phyloP scores from a whole-genome alignment of 2,329 filamentous ascomycete species.

The Microsporum audouinii region DNA sequence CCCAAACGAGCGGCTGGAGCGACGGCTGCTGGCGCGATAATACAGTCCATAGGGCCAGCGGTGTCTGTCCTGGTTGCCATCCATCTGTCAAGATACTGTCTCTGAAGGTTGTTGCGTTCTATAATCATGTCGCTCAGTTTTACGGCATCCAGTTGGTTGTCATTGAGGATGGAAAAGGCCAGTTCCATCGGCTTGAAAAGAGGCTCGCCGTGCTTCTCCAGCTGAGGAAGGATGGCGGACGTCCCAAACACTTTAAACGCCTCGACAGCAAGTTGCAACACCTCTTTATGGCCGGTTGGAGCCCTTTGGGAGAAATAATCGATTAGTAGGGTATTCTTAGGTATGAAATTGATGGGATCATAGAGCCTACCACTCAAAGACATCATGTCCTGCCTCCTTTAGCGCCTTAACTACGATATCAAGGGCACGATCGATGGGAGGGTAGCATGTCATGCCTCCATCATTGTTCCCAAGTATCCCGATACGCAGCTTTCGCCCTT shows the following conservation, averaged over 20 bases:
- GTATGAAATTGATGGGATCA: neutral
- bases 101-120: constrained; percentile 19
- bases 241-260: constrained; percentile 26
- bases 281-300: constrained; percentile 24
- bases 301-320: constrained; percentile 13
- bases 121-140: constrained; percentile 21
- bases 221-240: constrained; percentile 23
- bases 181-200: constrained; percentile 15
- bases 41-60: constrained; percentile 14
- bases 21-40: constrained; percentile 14
- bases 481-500: constrained; percentile 27
- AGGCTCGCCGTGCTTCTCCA: constrained; percentile 20
- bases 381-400: constrained; percentile 28
- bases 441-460: constrained; percentile 27
- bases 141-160: neutral
- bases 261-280: constrained; percentile 18
- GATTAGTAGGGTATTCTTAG: constrained; percentile 4
- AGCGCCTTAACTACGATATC: constrained; percentile 24
- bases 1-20: constrained; percentile 15
- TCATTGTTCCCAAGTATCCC: constrained; percentile 30
- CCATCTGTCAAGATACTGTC: constrained; percentile 16
- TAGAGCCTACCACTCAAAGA: constrained; percentile 22
- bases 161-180: constrained; percentile 1
- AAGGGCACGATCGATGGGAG: constrained; percentile 29
- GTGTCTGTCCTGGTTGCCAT: constrained; percentile 14